These are phyloP conservation scores for Gracilaria domingensis DNA, from an alignment of 23 red algal species.

Conservation along the genomic window DNA sequence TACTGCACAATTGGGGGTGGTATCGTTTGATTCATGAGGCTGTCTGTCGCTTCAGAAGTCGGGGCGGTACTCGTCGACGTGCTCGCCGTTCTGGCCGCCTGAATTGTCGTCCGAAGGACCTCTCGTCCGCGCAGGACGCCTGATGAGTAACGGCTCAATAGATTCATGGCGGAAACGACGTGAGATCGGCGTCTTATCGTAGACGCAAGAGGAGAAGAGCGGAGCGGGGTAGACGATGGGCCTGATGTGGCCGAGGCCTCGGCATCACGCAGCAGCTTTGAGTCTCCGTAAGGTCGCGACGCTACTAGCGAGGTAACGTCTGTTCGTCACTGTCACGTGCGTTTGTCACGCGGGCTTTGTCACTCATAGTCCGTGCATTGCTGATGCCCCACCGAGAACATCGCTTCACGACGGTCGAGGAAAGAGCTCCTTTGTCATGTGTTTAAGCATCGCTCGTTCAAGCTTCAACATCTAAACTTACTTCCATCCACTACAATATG, in stretches of 20 bases:
- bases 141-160: neutral
- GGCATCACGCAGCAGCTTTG: too few relatives aligned
- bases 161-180: neutral
- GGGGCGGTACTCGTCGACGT: neutral
- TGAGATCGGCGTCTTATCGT: neutral
- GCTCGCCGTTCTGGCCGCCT: neutral
- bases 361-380: too few relatives aligned
- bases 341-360: too few relatives aligned
- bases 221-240: too few relatives aligned
- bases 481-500: neutral
- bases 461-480: too few relatives aligned
- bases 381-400: too few relatives aligned
- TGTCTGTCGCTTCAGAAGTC: neutral
- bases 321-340: too few relatives aligned
- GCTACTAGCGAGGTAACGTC: too few relatives aligned
- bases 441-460: too few relatives aligned
- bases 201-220: neutral
- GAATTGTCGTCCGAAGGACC: neutral
- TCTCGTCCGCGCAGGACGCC: neutral
- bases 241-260: too few relatives aligned
- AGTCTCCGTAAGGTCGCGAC: too few relatives aligned
- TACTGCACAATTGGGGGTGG: slow-evolving; percentile 35
- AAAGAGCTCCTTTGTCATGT: too few relatives aligned
- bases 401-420: neutral
- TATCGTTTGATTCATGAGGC: neutral